Evolutionary conservation across 176 grass and related monocot species (phyloP).

Genomic region (Aegilops sharonensis): DNA sequence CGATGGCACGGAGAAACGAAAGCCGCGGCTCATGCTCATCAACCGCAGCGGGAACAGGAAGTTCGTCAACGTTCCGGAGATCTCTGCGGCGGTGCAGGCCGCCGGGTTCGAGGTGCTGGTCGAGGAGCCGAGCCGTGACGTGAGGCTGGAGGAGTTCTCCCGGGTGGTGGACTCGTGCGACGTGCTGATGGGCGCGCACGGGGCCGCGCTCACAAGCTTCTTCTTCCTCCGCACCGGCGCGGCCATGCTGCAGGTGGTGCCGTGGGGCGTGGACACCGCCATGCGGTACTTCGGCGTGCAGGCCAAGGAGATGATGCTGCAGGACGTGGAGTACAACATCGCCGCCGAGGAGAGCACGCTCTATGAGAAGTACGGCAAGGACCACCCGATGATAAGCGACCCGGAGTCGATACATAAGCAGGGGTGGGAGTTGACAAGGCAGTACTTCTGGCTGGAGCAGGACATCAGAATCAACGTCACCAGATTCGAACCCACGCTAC

Average conservation of each 20-base stretch:
- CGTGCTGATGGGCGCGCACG: conserved; percentile 78
- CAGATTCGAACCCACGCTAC: conserved; percentile 49
- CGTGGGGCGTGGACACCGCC: conserved; percentile 51
- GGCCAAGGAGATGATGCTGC: conserved; percentile 48
- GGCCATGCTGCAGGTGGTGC: conserved; percentile 68
- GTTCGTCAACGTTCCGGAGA: conserved; percentile 56
- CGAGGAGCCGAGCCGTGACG: conserved; percentile 34
- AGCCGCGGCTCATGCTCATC: conserved; percentile 54
- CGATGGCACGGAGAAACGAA: not conserved
- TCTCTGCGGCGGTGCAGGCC: not conserved
- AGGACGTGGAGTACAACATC: conserved; percentile 60
- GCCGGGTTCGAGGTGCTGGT: conserved; percentile 53
- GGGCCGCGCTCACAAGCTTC: conserved; percentile 67
- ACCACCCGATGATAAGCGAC: conserved; percentile 43
- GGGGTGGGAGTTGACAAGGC: conserved; percentile 54
- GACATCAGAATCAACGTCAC: conserved; percentile 68
- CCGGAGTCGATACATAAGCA: conserved; percentile 55
- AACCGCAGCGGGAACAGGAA: conserved; percentile 42
- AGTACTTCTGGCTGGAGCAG: conserved; percentile 62
- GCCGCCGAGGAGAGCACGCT: conserved; percentile 58
- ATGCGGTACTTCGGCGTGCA: conserved; percentile 37
- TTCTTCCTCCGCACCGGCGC: conserved; percentile 64
- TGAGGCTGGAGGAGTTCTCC: conserved; percentile 39
- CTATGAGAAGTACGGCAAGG: conserved; percentile 60
- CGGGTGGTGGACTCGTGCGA: conserved; percentile 62